These are phyloP conservation scores for Dioscorea dumetorum DNA, from an alignment of 106 monocot species.

Conservation along the genomic window DNA sequence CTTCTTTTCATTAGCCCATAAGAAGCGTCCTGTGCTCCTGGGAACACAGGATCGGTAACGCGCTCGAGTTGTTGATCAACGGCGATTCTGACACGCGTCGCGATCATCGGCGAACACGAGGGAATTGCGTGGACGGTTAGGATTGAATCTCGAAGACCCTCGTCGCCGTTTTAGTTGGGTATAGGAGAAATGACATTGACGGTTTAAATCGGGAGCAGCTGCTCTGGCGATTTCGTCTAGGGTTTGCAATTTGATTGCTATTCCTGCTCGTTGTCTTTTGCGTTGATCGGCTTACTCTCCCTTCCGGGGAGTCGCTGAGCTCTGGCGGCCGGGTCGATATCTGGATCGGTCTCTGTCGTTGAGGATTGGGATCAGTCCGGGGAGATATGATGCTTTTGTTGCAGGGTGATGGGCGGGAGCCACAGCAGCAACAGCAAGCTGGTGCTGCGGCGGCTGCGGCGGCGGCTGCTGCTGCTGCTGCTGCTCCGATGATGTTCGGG, in stretches of 20 bases:
- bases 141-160: background rate
- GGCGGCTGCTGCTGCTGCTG: slow-evolving; percentile 10
- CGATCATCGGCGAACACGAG: background rate
- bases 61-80: too few relatives aligned
- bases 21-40: too few relatives aligned
- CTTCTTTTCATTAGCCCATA: too few relatives aligned
- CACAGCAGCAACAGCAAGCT: slow-evolving; percentile 17
- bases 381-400: slow-evolving; percentile 48
- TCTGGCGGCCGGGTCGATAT: background rate
- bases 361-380: background rate
- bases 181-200: background rate
- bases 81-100: background rate
- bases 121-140: background rate
- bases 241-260: too few relatives aligned
- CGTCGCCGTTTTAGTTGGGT: background rate
- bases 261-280: background rate
- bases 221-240: background rate
- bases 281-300: background rate
- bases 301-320: background rate
- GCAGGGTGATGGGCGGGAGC: slow-evolving; percentile 40
- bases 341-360: background rate
- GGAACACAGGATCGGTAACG: too few relatives aligned
- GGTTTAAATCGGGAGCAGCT: background rate
- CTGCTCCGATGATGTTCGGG: slow-evolving; percentile 28
- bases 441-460: background rate